phyloP scores from a whole-genome alignment of 2,329 filamentous ascomycete genomes.

The Phaeomoniella chlamydospora region DNA sequence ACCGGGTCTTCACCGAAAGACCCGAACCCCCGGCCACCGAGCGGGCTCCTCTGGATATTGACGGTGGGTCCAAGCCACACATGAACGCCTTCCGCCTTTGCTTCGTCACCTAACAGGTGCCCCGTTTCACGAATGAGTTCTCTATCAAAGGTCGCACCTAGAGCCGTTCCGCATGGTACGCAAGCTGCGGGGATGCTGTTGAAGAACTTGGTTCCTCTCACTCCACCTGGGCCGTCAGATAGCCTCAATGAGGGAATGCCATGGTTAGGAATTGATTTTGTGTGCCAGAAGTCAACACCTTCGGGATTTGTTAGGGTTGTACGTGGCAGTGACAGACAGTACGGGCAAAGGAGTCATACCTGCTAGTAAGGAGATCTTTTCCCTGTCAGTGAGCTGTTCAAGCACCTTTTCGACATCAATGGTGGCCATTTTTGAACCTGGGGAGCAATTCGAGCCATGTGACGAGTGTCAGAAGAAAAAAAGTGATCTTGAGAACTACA shows the following conservation, averaged over 20 bases:
- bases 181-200: slow-evolving; percentile 46
- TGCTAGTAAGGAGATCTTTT: too few relatives aligned
- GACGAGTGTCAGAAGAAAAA: too few relatives aligned
- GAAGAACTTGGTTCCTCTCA: slow-evolving; percentile 55
- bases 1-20: slow-evolving; percentile 9
- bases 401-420: slow-evolving; percentile 13
- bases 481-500: too few relatives aligned
- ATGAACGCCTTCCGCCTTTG: slow-evolving; percentile 5
- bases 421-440: too few relatives aligned
- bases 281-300: slow-evolving; percentile 59
- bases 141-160: slow-evolving; percentile 43
- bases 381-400: slow-evolving; percentile 19
- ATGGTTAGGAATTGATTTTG: slow-evolving; percentile 43
- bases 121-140: not conserved
- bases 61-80: slow-evolving; percentile 8
- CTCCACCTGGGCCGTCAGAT: slow-evolving; percentile 56
- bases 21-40: slow-evolving; percentile 10
- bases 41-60: slow-evolving; percentile 6
- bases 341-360: too few relatives aligned
- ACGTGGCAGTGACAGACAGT: too few relatives aligned
- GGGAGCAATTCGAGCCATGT: too few relatives aligned
- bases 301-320: too few relatives aligned
- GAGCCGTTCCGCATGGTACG: slow-evolving; percentile 43
- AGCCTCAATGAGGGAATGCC: slow-evolving; percentile 50
- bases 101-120: slow-evolving; percentile 1